Evolutionary conservation across 2,329 filamentous ascomycete genomes (phyloP).

Genomic region (Conoideocrella luteorostrata): DNA sequence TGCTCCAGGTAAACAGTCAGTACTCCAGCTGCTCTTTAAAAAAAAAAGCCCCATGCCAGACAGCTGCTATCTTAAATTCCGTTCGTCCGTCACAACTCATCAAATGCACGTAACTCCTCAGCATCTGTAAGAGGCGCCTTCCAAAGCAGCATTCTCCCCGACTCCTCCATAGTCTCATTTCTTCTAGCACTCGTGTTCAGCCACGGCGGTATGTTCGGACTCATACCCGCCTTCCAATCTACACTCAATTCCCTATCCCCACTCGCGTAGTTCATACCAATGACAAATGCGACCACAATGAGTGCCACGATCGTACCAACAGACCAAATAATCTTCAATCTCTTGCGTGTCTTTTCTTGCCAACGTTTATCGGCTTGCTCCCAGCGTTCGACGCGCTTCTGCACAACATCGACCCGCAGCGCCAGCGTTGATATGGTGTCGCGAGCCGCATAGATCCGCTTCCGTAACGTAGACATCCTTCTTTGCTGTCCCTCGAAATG

Average conservation of each 20-base stretch:
- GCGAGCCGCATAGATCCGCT: conserved; percentile 53
- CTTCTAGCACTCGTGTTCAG: conserved; percentile 10
- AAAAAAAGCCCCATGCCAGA: background rate
- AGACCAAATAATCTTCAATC: conserved; percentile 58
- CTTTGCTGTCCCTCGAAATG: conserved; percentile 59
- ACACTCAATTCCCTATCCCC: conserved; percentile 2
- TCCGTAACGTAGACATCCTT: conserved; percentile 55
- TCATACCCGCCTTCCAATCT: conserved; percentile 5
- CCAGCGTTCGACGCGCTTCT: conserved; percentile 59
- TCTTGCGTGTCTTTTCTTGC: conserved; percentile 59
- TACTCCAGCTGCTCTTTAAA: background rate
- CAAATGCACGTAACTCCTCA: conserved; percentile 37
- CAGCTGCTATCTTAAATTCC: no score
- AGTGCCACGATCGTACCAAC: conserved; percentile 45
- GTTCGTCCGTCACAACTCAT: conserved; percentile 45
- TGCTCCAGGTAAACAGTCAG: background rate
- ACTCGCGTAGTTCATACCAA: conserved; percentile 21
- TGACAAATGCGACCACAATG: conserved; percentile 38
- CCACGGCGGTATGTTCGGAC: conserved; percentile 9
- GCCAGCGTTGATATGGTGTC: conserved; percentile 54
- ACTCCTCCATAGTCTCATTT: conserved; percentile 13
- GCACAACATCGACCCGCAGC: conserved; percentile 57
- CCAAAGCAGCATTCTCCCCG: conserved; percentile 17
- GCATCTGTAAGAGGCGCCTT: conserved; percentile 22
- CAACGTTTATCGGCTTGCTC: conserved; percentile 61